Evolutionary conservation across 495 filamentous ascomycete genomes (phyloP), one percentile per base, ranked within the genome.

Genomic region (Tuber microsphaerosporum): DNA sequence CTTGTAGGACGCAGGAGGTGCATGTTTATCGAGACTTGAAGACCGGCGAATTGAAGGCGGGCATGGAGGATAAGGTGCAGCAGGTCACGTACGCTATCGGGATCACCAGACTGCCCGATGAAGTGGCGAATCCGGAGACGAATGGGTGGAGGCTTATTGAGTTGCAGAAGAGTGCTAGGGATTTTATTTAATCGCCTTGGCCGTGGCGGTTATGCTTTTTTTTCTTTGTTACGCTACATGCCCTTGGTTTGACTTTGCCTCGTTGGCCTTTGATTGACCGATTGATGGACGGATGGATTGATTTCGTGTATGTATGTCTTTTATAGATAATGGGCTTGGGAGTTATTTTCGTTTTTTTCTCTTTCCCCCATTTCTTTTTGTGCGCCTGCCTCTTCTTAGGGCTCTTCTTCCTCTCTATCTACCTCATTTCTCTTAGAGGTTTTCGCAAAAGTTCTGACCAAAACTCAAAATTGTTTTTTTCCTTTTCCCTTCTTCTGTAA

Each of bases 11-110:
- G n/a, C 95, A 99, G 83, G 95, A 99, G 83, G 93, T 98, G 12
- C 95, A 99, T 83, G 94, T 97, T 22, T 99, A 97, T 86, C 88
- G 91, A 61, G 96, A 98, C 79, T 88, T 90, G 51, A 98, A 99
- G 87, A 91, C 92, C 0, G 89, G 89, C 74, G 87, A 97, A 80
- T 89, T 99, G 61, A 93, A 94, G 31, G 95, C 95, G n/a, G 95
- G 95, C 44, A 97, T 97, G 93, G 96, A 99, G 84, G 95, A 99
- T 85, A 94, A 92, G 85, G 95, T 99, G 44, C 94, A 97, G 84
- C 91, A 96, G 75, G 95, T 99, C 77, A 97, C 96, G 1, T 99
- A 99, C 80, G 95, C 94, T 68, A 98, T 99, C 79, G 95, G 95
- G 73, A 90, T 98, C 73, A 98, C 95, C 2, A 87, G 95, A 73